phyloP scores from a whole-genome alignment of 768 basidiomycete genomes.

The Suillus spraguei region DNA sequence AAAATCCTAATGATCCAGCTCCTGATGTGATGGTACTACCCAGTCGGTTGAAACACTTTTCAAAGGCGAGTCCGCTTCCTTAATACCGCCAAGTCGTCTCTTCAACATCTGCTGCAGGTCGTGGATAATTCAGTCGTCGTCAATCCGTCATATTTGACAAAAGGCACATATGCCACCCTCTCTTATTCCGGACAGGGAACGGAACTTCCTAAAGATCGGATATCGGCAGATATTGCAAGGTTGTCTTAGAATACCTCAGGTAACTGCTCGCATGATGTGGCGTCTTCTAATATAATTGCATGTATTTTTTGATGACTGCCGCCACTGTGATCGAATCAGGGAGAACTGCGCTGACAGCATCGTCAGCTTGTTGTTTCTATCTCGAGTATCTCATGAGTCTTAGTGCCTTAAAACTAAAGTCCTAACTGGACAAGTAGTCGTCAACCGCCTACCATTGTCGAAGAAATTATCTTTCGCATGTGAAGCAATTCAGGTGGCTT shows the following conservation, averaged over 20 bases:
- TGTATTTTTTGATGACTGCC: background rate
- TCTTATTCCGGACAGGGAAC: conserved; percentile 31
- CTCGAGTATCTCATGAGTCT: too few relatives aligned
- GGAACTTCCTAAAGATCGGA: conserved; percentile 31
- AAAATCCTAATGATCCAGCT: conserved; percentile 44
- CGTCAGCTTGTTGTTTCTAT: conserved; percentile 21
- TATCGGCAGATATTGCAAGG: conserved; percentile 28
- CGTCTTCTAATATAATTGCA: background rate
- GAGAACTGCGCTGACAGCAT: conserved; percentile 22
- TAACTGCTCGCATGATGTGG: background rate
- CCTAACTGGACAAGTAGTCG: too few relatives aligned
- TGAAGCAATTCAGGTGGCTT: too few relatives aligned
- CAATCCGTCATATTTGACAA: conserved; percentile 82
- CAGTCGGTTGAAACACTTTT: conserved; percentile 87
- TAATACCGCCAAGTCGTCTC: background rate
- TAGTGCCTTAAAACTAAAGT: too few relatives aligned
- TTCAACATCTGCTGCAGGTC: conserved; percentile 44
- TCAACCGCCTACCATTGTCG: too few relatives aligned
- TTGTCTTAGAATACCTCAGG: conserved; percentile 22
- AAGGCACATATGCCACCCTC: conserved; percentile 56
- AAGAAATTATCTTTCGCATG: too few relatives aligned
- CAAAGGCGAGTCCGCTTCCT: conserved; percentile 58
- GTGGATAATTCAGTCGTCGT: conserved; percentile 78
- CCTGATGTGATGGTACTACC: conserved; percentile 90
- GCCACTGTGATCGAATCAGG: conserved; percentile 19